phyloP scores from a whole-genome alignment of 306 rosid genomes.

The Sesbania bispinosa region DNA sequence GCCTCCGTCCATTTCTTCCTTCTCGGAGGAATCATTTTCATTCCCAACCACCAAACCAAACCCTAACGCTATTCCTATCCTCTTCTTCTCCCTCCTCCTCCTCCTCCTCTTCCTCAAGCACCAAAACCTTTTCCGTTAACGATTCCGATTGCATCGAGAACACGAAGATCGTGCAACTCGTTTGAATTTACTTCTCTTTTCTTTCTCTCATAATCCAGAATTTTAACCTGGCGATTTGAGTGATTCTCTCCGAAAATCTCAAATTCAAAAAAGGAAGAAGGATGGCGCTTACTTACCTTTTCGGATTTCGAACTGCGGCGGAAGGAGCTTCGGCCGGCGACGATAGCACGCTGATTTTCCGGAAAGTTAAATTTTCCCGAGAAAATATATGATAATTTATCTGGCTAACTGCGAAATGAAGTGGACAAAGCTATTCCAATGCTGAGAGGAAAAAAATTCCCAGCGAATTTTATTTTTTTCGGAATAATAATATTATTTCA shows the following conservation, averaged over 20 bases:
- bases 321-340: not conserved
- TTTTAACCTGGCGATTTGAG: too few relatives aligned
- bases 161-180: slow-evolving; percentile 17
- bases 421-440: not conserved
- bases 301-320: not conserved
- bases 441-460: not conserved
- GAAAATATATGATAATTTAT: too few relatives aligned
- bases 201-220: not conserved
- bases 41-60: slow-evolving; percentile 23
- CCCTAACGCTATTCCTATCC: not conserved
- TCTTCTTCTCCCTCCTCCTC: slow-evolving; percentile 10
- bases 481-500: not conserved
- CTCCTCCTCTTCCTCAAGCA: slow-evolving; percentile 12
- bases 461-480: not conserved
- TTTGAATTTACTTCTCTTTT: not conserved
- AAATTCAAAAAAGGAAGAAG: not conserved
- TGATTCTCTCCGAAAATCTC: not conserved
- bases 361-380: slow-evolving; percentile 18
- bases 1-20: slow-evolving; percentile 99
- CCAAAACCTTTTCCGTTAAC: slow-evolving; percentile 25
- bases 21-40: slow-evolving; percentile 63
- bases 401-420: not conserved
- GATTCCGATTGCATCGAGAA: slow-evolving; percentile 37
- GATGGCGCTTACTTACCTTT: slow-evolving; percentile 13
- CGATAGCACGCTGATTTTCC: slow-evolving; percentile 2